These are phyloP conservation scores for Albizia julibrissin DNA, from an alignment of 306 rosid species.

Conservation along the genomic window DNA sequence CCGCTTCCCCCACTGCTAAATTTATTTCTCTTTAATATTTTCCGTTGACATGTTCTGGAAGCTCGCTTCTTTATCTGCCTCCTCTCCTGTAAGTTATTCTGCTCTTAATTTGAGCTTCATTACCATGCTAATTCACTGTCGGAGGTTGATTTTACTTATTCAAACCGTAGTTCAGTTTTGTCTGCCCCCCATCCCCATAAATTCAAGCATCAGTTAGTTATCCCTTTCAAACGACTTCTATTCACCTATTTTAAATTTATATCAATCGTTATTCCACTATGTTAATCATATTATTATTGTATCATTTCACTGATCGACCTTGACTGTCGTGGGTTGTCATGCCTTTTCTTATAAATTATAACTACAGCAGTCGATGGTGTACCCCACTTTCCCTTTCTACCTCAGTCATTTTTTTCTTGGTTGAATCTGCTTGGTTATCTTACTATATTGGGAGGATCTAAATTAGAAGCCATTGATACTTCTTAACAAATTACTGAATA, in stretches of 20 bases:
- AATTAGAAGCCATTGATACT: conserved; percentile 11
- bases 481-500: conserved; percentile 9
- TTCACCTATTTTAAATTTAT: not conserved
- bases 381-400: not conserved
- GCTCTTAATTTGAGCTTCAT: not conserved
- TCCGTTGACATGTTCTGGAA: conserved; percentile 89
- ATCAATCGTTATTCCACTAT: not conserved
- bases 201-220: conserved; percentile 27
- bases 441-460: conserved; percentile 28
- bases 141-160: conserved; percentile 31
- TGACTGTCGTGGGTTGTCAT: conserved; percentile 14
- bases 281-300: conserved; percentile 6
- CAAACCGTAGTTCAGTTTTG: conserved; percentile 24
- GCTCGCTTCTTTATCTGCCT: conserved; percentile 86
- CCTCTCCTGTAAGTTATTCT: conserved; percentile 83
- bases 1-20: conserved; percentile 36
- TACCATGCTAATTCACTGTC: conserved; percentile 15
- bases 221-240: conserved; percentile 14
- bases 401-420: not conserved
- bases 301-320: conserved; percentile 30
- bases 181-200: not conserved
- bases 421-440: conserved; percentile 5
- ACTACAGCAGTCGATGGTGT: not conserved
- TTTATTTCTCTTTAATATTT: conserved; percentile 12
- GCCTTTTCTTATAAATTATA: conserved; percentile 7